phyloP scores from a whole-genome alignment of 805 yeast genomes.

The Kuraishia ogatae region DNA sequence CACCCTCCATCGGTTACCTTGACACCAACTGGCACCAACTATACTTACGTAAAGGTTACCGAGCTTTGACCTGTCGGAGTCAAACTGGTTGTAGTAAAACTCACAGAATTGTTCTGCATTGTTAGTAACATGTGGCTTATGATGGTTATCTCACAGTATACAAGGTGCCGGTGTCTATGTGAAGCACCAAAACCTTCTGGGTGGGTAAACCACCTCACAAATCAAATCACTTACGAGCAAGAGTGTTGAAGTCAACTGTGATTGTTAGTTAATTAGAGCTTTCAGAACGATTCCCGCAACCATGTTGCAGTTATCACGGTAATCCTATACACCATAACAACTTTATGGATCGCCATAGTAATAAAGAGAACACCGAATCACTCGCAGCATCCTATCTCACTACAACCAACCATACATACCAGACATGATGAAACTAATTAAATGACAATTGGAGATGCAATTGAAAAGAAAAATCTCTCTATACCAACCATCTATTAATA shows the following conservation, averaged over 20 bases:
- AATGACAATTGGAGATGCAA: neutral
- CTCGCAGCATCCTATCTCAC: neutral
- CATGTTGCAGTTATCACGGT: too few species aligned
- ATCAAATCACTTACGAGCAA: conserved; percentile 30
- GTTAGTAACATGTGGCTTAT: neutral
- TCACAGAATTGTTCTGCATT: conserved; percentile 69
- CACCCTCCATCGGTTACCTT: too few species aligned
- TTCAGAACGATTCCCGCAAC: too few species aligned
- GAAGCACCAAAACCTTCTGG: too few species aligned
- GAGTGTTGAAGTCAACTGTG: conserved; percentile 35
- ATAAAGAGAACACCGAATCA: too few species aligned
- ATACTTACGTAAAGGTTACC: conserved; percentile 73
- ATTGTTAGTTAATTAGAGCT: neutral
- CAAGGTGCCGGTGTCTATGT: too few species aligned
- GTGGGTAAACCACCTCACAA: too few species aligned
- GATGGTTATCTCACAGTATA: neutral
- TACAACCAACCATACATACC: neutral
- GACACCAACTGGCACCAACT: too few species aligned
- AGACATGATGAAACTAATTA: neutral
- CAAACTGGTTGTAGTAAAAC: conserved; percentile 94
- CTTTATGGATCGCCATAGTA: neutral
- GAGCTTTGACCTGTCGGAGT: conserved; percentile 83
- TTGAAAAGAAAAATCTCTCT: too few species aligned
- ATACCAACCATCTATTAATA: too few species aligned
- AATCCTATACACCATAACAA: too few species aligned